Conservation (phyloP, 2,329 filamentous ascomycete genomes). For the Exophiala sp. region DNA sequence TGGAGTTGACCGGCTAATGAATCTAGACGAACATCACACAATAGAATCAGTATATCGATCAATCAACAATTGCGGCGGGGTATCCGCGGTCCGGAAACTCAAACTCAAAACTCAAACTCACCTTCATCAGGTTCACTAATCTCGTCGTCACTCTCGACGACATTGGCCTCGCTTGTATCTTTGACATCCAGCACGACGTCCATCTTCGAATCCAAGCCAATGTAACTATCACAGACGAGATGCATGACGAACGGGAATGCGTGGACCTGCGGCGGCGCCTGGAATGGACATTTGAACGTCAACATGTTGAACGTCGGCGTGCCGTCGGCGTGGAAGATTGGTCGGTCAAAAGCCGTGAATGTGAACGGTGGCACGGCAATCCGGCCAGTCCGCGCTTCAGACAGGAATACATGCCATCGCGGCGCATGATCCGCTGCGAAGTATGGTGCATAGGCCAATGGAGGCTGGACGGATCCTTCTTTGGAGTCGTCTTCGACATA, state of each 20-base stretch:
- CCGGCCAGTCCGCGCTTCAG: constrained; percentile 88
- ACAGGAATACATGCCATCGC: constrained; percentile 89
- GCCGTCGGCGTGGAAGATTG: constrained; percentile 67
- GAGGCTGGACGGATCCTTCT: constrained; percentile 63
- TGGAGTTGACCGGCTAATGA: constrained; percentile 88
- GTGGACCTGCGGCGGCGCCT: constrained; percentile 83
- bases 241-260: constrained; percentile 95
- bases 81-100: constrained; percentile 2
- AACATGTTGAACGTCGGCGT: constrained; percentile 92
- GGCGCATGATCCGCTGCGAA: constrained; percentile 84
- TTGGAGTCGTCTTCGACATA: constrained; percentile 46
- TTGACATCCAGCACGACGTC: constrained; percentile 86
- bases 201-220: constrained; percentile 88
- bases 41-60: constrained; percentile 29
- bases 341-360: constrained; percentile 88
- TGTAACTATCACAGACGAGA: constrained; percentile 86
- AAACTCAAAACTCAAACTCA: constrained; percentile 47
- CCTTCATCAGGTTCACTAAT: constrained; percentile 98
- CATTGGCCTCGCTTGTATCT: constrained; percentile 75
- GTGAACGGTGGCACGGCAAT: constrained; percentile 94
- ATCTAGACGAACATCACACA: constrained; percentile 49
- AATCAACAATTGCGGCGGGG: neutral
- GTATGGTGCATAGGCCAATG: constrained; percentile 81
- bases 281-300: constrained; percentile 94
- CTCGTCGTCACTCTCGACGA: constrained; percentile 71